Evolutionary conservation across 148 eudicot species (phyloP).

Genomic region (Tetragonia tetragonoides): DNA sequence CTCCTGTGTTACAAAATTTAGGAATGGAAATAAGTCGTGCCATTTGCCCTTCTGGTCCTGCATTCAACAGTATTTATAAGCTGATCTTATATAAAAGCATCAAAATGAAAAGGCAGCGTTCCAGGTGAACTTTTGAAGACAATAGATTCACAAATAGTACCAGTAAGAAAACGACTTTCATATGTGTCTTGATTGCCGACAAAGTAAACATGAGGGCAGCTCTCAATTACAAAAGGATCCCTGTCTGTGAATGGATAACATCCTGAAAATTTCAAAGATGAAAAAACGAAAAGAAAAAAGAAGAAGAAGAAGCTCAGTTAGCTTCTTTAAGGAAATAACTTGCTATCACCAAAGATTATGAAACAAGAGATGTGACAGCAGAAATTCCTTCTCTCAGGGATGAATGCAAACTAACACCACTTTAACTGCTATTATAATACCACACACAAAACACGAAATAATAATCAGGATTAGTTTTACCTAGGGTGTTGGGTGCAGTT

Average conservation of each 20-base stretch:
- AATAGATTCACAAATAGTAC: constrained; percentile 27
- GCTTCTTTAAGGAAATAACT: neutral
- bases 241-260: constrained; percentile 94
- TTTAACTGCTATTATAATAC: neutral
- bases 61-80: constrained; percentile 10
- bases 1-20: constrained; percentile 79
- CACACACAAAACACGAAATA: neutral
- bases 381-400: too few species aligned
- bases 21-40: constrained; percentile 79
- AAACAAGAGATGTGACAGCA: neutral
- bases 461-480: constrained; percentile 27
- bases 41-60: constrained; percentile 85
- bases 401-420: too few species aligned
- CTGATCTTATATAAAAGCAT: neutral
- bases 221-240: constrained; percentile 90
- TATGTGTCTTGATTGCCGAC: constrained; percentile 67
- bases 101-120: constrained; percentile 9
- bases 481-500: constrained; percentile 91
- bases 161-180: constrained; percentile 57
- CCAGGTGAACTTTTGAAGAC: neutral
- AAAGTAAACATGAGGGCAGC: constrained; percentile 95
- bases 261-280: constrained; percentile 42
- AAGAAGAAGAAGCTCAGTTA: neutral
- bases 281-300: neutral
- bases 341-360: neutral